Conservation (phyloP, 108 stramenopile species). For the Skeletonema marinoi region DNA sequence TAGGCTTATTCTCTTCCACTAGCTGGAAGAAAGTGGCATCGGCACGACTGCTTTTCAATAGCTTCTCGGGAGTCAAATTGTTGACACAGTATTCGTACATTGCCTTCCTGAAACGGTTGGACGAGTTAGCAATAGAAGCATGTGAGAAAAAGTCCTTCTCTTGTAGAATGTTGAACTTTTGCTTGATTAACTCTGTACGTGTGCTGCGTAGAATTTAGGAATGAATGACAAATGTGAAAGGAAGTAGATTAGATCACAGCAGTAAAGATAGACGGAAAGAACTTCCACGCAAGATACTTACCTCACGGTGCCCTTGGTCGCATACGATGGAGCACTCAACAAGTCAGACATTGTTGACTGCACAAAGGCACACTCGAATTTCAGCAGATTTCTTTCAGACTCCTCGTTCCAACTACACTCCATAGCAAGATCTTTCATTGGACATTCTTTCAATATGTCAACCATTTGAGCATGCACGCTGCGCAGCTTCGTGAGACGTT, state of each 20-base stretch:
- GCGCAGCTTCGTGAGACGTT: constrained; percentile 18
- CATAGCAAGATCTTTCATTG: constrained; percentile 40
- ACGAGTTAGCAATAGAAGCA: constrained; percentile 22
- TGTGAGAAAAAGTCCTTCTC: constrained; percentile 36
- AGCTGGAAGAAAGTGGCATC: constrained; percentile 24
- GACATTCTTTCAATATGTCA: constrained; percentile 34
- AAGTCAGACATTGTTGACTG: constrained; percentile 20
- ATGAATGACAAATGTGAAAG: not conserved
- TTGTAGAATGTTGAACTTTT: constrained; percentile 28
- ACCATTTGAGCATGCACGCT: constrained; percentile 25
- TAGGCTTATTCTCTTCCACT: constrained; percentile 26
- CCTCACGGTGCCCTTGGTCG: constrained; percentile 16
- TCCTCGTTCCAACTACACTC: constrained; percentile 35
- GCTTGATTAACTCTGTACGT: constrained; percentile 34
- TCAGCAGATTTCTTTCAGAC: constrained; percentile 30
- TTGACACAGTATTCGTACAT: constrained; percentile 37
- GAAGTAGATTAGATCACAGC: too few relatives aligned
- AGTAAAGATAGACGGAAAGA: too few relatives aligned
- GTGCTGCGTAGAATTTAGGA: not conserved
- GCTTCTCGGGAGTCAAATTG: constrained; percentile 16
- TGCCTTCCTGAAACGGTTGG: constrained; percentile 31
- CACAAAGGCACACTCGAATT: constrained; percentile 37
- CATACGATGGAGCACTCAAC: constrained; percentile 26
- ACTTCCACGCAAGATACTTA: not conserved
- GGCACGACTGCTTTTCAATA: constrained; percentile 21